Evolutionary conservation across 1,139 yeast species (phyloP).

Genomic region (Saccharomyces hybrid): DNA sequence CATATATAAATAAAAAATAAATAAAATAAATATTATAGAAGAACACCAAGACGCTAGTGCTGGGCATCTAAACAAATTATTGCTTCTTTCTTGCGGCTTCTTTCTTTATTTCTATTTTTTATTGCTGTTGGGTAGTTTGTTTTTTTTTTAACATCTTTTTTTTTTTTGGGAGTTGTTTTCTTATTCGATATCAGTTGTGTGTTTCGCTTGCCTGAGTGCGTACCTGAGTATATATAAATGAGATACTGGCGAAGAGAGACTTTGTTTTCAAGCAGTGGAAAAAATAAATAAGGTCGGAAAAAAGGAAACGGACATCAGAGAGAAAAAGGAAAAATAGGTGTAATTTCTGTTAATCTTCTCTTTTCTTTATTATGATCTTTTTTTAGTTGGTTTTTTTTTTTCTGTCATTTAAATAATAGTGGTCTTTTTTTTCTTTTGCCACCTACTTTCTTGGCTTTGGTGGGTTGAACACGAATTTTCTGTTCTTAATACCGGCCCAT

Average conservation of each 20-base stretch:
- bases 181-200: neutral
- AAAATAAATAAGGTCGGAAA: neutral
- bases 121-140: neutral
- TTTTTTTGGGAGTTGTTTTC: neutral
- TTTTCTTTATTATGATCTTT: neutral
- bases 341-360: neutral
- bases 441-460: slow-evolving; percentile 42
- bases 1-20: slow-evolving; percentile 1
- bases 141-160: neutral
- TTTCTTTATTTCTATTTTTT: neutral
- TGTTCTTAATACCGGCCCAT: slow-evolving; percentile 93
- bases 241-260: neutral
- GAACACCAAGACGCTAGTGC: neutral
- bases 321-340: neutral
- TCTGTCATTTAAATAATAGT: slow-evolving; percentile 1
- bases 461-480: slow-evolving; percentile 90
- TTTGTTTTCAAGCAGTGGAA: neutral
- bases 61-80: neutral
- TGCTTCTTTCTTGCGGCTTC: neutral
- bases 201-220: neutral
- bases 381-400: neutral
- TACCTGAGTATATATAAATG: neutral
- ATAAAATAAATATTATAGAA: neutral
- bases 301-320: neutral
- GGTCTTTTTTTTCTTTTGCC: neutral